Conservation (phyloP, 1,284 basidiomycete genomes). For the Rhodotorula sp. region DNA sequence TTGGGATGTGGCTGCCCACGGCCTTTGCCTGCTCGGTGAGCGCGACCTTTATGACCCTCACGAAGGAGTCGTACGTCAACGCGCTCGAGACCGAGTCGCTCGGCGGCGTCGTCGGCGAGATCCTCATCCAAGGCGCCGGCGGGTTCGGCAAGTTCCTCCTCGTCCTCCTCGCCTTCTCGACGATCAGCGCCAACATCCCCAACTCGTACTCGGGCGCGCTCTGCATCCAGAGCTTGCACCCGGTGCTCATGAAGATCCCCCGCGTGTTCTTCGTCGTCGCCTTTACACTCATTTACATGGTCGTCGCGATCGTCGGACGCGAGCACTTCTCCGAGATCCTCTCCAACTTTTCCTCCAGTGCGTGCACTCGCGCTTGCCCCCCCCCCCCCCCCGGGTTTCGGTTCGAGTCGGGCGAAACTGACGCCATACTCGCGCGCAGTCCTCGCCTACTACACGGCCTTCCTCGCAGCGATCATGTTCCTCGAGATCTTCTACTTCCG, state of each 20-base stretch:
- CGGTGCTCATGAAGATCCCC: slow-evolving; percentile 59
- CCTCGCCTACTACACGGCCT: slow-evolving; percentile 65
- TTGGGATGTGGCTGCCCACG: slow-evolving; percentile 60
- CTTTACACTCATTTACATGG: slow-evolving; percentile 57
- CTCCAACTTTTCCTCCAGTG: slow-evolving; percentile 51
- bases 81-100: slow-evolving; percentile 58
- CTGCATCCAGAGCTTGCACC: slow-evolving; percentile 60
- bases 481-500: slow-evolving; percentile 51
- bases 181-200: slow-evolving; percentile 37
- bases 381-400: no score
- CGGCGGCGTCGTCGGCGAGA: slow-evolving; percentile 51
- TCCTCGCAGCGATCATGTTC: slow-evolving; percentile 58
- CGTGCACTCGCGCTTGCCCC: no score
- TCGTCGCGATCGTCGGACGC: slow-evolving; percentile 63
- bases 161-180: slow-evolving; percentile 60
- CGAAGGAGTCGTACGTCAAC: slow-evolving; percentile 56
- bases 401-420: neutral
- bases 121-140: slow-evolving; percentile 49
- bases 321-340: slow-evolving; percentile 61
- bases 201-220: slow-evolving; percentile 50
- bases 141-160: slow-evolving; percentile 62
- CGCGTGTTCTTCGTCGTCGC: slow-evolving; percentile 63
- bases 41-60: slow-evolving; percentile 54
- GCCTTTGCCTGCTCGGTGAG: slow-evolving; percentile 60
- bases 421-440: neutral